Base-by-base conservation (phyloP, 805 yeast species). In the Yarrowia sp. region DNA sequence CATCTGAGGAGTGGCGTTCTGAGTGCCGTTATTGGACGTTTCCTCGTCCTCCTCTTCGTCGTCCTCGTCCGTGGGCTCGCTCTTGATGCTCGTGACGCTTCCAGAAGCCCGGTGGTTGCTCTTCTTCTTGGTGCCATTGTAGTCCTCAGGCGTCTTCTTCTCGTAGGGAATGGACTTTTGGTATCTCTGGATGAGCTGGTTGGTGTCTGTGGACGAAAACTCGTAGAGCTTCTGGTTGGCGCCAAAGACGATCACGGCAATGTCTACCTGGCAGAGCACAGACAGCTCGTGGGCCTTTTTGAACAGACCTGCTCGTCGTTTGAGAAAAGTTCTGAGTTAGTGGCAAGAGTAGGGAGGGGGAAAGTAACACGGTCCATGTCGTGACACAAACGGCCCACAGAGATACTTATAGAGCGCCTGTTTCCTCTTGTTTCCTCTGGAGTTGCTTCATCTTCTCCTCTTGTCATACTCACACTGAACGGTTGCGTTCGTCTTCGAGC, bases 231-330 rank as follows among this genome's bases (percentile, higher is more conserved):
- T 90, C 46, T 81, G 77, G 74, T 91, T 92, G 74, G 87, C 86
- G 19, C 97, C 97, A 45, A 92, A 82, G 35, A 94, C 92, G 15
- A 94, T 87, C 40, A 94, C 94, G 1, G 98, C 96, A 40, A 95
- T 83, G 75, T 94, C 98, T 7, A 92, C 97, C 71, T 92, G 93
- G 78, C 98, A 94, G 48, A 94, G 82, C 11, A 94, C 94, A 0
- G 97, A 87, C 68, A 95, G 82, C 77, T 90, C 95, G 76, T 89
- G 90, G 1, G 94, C 94, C 77, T 89, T 90, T 69, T 82, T 82
- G 75, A 95, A 93, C 41, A 94, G 82, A 2, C 99, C 99, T 0
- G 97, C 96, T 78, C 94, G 94, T 69, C 99, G 85, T 79, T 94
- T 94, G 71, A 91, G 91, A 77, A 94, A 95, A 0, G 99, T 94